Base-by-base conservation (phyloP, 805 yeast genomes). In the Wickerhamiella parazyma region DNA sequence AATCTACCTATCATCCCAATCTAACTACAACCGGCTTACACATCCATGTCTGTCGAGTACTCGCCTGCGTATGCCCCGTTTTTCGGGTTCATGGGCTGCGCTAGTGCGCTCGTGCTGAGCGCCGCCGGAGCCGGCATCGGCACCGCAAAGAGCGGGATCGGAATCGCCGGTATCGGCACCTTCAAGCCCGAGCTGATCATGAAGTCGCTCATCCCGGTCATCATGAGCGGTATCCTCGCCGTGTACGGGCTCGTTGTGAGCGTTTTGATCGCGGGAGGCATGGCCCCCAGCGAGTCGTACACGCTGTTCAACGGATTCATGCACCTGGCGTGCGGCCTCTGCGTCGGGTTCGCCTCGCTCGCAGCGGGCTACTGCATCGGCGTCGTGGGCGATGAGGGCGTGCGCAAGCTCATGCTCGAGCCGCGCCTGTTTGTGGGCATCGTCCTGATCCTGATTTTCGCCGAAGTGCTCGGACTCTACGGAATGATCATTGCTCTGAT, bases 51-150 rank as follows among this genome's bases (percentile, higher is more conserved):
- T 21, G 16, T 69, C 54, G 89, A 80, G 61, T 80, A 75, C 58
- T 72, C 86, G 26, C 97, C 98, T 39, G 77, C 77, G 24, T 91
- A 81, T 64, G 96, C 98, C 12, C 97, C 98, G 48, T 91, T 91
- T 63, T 78, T 91, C 60, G 98, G 98, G 34, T 86, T 89, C 64
- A 95, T 96, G 33, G 98, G 73, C 38, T 87, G 97, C 66, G 85
- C 91, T 6, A 79, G 85, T 38, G 94, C 95, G 41, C 83, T 85
- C 83, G 73, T 84, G 19, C 68, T 89, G 47, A 79, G 93, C 46
- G 84, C 95, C 58, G 79, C 89, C n/a, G 99, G 99, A 49, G 97
- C 99, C 4, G 97, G 97, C 48, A 79, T 86, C 53, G 99, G 98
- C 46, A 89, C 97, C 3, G 97, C 97, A 49, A 91, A 91, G 65